Evolutionary conservation across 345 rosid species (phyloP), one percentile per base, ranked within the genome.

Genomic region (Sonneratia caseolaris): DNA sequence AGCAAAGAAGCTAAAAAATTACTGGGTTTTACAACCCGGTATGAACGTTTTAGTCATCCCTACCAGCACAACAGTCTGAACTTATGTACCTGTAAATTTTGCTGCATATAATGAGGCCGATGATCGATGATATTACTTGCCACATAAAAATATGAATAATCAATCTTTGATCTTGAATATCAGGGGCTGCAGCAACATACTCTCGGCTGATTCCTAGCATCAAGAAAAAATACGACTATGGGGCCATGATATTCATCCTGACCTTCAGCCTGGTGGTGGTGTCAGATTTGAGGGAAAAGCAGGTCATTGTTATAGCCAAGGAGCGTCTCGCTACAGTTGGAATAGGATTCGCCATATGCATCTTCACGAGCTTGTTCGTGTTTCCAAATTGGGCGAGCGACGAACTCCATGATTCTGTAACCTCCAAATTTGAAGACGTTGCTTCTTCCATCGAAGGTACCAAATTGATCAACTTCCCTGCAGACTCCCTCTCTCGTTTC

Each of bases 331-430:
- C 82, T 70, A 87, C 90, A 66, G 87, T 94, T 3, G 72, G 79
- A 27, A 75, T 91, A 80, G 98, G 98, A 49, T 93, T 89, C 74
- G 70, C 42, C 2, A 71, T 84, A 79, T 88, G 93, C 81, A 79
- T 91, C 65, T 82, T 79, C 53, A 78, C 73, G 15, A 85, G 85
- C 82, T 78, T 94, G 43, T 78, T 88, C 32, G 51, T 91, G 35
- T 89, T 86, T 21, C 98, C 97, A 16, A 83, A 85, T 1, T 91
- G 98, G 98, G 91, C 97, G 36, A 76, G 98, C 37, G 95, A 94
- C 57, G 97, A 94, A 76, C 93, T 95, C 72, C 97, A 92, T 42
- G 73, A 76, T 45, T 87, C 91, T 22, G 55, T 83, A 9, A 78
- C 79, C 81, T 80, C 95, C 47, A 84, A 82, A 72, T 90, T 87